A percentile compares a stretch with the other conserved stretches of the same genome.
These are phyloP conservation scores for Dispira simplex DNA, from an alignment of 192 early-diverging fungal genomes.

Conservation along the genomic window DNA sequence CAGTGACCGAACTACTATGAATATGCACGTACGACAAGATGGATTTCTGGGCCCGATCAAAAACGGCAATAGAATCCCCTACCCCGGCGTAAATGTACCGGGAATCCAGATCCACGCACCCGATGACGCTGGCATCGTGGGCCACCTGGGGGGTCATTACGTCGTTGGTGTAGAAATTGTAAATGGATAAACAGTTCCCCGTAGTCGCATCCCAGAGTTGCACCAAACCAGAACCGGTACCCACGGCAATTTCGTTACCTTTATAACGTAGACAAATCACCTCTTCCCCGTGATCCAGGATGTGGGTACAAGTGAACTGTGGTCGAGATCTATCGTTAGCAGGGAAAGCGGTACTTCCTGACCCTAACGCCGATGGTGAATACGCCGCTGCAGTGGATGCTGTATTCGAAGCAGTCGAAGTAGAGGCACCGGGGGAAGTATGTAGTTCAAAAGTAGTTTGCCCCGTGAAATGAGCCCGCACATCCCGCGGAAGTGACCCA, in stretches of 20 bases:
- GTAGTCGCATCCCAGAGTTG: background rate
- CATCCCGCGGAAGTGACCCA: background rate
- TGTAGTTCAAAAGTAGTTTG: background rate
- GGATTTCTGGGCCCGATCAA: background rate
- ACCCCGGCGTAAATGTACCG: background rate
- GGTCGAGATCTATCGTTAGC: background rate
- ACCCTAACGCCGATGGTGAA: background rate
- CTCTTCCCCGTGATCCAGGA: background rate
- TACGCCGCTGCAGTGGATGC: background rate
- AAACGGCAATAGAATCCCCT: background rate
- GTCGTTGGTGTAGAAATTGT: background rate
- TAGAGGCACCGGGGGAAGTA: background rate
- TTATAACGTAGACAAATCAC: slow-evolving; percentile 3
- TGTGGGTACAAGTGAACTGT: background rate
- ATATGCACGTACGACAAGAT: background rate
- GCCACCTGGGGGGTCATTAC: background rate
- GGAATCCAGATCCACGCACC: background rate
- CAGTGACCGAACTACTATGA: background rate
- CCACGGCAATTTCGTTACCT: background rate
- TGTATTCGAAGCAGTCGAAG: background rate
- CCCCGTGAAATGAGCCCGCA: no score
- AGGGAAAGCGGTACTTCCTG: background rate
- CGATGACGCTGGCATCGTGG: background rate
- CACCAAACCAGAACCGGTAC: background rate
- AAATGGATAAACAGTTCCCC: background rate